Conservation (phyloP, 2,329 filamentous ascomycete species). For the Colletotrichum neosansevieriae region DNA sequence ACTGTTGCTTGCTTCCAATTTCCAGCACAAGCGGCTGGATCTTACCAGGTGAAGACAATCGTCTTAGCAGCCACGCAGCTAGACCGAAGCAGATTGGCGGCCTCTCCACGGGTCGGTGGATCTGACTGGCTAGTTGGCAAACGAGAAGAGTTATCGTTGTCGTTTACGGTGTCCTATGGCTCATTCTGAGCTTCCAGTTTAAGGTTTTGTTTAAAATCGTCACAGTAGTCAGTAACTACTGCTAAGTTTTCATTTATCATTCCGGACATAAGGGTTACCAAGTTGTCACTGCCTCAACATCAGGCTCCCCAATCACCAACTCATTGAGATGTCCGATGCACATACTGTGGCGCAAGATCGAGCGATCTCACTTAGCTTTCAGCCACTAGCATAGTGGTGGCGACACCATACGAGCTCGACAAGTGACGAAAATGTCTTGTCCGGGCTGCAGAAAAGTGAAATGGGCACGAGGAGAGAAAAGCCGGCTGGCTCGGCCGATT, state of each 20-base stretch:
- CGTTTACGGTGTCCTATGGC: too few relatives aligned
- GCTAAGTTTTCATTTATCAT: too few relatives aligned
- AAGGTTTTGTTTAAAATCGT: too few relatives aligned
- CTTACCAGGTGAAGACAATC: not conserved
- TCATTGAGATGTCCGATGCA: not conserved
- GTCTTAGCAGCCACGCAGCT: not conserved
- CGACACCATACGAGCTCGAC: not conserved
- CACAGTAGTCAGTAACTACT: too few relatives aligned
- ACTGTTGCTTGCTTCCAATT: not conserved
- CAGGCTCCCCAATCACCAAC: conserved; percentile 16
- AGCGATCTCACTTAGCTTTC: not conserved
- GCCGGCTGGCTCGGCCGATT: conserved; percentile 34
- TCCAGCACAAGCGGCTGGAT: not conserved
- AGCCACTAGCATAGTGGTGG: not conserved
- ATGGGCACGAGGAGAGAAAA: not conserved
- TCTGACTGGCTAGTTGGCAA: not conserved
- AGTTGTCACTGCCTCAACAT: not conserved
- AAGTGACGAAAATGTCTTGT: too few relatives aligned
- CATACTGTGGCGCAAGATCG: conserved; percentile 5
- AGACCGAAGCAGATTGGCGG: not conserved
- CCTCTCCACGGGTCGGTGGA: conserved; percentile 4
- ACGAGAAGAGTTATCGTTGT: not conserved
- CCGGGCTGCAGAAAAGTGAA: not conserved
- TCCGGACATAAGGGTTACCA: too few relatives aligned
- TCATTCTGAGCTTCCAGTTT: too few relatives aligned